These are phyloP conservation scores for Tubosaeta sp. DNA, from an alignment of 768 basidiomycete species.

Conservation along the genomic window DNA sequence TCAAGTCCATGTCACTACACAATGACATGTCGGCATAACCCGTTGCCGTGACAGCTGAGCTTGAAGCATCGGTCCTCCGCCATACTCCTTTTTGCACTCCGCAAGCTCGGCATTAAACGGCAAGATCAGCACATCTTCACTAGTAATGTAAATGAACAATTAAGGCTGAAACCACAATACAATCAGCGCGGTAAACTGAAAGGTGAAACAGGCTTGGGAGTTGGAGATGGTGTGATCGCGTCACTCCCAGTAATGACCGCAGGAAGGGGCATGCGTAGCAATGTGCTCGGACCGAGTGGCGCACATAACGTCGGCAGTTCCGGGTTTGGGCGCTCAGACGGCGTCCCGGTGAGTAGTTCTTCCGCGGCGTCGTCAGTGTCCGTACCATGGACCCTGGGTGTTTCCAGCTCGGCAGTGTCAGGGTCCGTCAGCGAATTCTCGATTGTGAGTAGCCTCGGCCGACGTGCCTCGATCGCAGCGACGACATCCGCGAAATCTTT, in stretches of 20 bases:
- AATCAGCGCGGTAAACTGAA: slow-evolving; percentile 8
- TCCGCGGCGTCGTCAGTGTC: slow-evolving; percentile 9
- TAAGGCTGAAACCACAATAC: neutral
- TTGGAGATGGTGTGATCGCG: slow-evolving; percentile 45
- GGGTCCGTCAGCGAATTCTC: slow-evolving; percentile 4
- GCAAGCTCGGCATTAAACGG: neutral
- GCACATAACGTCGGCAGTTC: slow-evolving; percentile 52
- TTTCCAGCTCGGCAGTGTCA: neutral
- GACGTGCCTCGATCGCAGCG: slow-evolving; percentile 37
- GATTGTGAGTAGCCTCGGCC: slow-evolving; percentile 17
- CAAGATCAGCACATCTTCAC: neutral
- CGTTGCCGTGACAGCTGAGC: neutral
- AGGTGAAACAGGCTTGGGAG: slow-evolving; percentile 20
- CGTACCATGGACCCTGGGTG: neutral
- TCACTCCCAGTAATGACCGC: slow-evolving; percentile 41
- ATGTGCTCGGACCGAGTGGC: slow-evolving; percentile 36
- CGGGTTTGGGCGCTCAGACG: slow-evolving; percentile 51
- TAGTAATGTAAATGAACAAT: neutral
- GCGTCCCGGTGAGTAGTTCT: slow-evolving; percentile 39
- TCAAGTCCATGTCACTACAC: too few species aligned
- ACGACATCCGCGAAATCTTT: slow-evolving; percentile 56
- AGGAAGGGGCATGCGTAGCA: slow-evolving; percentile 33
- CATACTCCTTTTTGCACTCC: neutral
- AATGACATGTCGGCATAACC: too few species aligned
- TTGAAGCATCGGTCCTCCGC: neutral